A percentile compares a stretch with the other conserved stretches of the same genome.
Evolutionary conservation across 805 yeast genomes (phyloP).

Genomic region (Cyberlindnera xylosilytica): DNA sequence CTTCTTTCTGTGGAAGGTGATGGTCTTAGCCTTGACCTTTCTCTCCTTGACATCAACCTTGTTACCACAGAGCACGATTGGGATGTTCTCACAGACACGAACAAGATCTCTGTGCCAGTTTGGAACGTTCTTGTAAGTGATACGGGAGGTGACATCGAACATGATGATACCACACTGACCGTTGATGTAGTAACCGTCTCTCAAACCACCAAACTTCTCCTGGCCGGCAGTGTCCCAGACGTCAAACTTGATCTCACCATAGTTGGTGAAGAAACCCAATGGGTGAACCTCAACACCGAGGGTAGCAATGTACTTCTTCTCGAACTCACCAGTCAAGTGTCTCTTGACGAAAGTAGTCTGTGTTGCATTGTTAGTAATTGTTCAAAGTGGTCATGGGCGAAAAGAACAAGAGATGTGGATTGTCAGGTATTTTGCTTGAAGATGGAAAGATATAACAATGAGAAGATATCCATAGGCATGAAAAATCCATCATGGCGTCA

Average conservation of each 20-base stretch:
- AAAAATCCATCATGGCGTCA: no score
- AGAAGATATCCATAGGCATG: no score
- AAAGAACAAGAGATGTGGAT: background rate
- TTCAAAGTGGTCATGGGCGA: background rate
- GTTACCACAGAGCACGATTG: conserved; percentile 98
- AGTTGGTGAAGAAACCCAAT: conserved; percentile 95
- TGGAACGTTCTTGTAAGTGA: conserved; percentile 99
- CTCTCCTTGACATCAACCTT: conserved; percentile 99
- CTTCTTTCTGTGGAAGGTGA: conserved; percentile 99
- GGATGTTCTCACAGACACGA: conserved; percentile 99
- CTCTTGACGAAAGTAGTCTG: conserved; percentile 98
- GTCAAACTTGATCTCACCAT: conserved; percentile 97
- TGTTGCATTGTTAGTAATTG: conserved; percentile 17
- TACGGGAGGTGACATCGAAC: conserved; percentile 99
- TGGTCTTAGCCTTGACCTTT: conserved; percentile 99
- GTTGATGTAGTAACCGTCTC: conserved; percentile 99
- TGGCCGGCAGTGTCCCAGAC: conserved; percentile 99
- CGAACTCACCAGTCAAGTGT: conserved; percentile 99
- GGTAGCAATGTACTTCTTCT: conserved; percentile 97
- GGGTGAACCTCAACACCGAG: conserved; percentile 99
- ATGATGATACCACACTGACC: conserved; percentile 99
- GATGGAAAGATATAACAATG: no score
- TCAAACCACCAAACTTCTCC: conserved; percentile 98
- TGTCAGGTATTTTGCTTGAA: no score
- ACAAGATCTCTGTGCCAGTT: conserved; percentile 99